Percentiles rank a stretch among this genome's conserved stretches.
Evolutionary conservation across 768 basidiomycete species (phyloP).

Genomic region (Suillus weaverae): DNA sequence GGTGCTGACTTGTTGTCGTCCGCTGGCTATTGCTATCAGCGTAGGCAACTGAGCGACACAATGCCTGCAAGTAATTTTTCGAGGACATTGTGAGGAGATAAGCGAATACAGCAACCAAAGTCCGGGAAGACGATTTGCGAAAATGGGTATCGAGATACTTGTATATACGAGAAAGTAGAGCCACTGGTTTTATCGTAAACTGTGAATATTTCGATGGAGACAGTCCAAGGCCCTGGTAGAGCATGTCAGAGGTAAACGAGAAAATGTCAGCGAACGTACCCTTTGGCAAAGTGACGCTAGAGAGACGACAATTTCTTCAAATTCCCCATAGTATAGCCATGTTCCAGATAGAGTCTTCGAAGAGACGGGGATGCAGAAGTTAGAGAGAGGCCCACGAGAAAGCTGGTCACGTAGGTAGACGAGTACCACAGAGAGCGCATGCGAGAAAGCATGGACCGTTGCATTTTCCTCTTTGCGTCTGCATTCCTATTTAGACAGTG

Average conservation of each 20-base stretch:
- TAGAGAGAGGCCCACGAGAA: conserved; percentile 39
- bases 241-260: not conserved
- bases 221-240: conserved; percentile 28
- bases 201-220: conserved; percentile 41
- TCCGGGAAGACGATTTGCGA: conserved; percentile 48
- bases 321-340: conserved; percentile 51
- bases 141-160: conserved; percentile 52
- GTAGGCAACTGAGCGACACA: conserved; percentile 64
- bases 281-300: conserved; percentile 59
- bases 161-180: conserved; percentile 64
- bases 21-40: conserved; percentile 29
- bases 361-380: not conserved
- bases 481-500: conserved; percentile 3
- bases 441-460: conserved; percentile 65
- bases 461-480: conserved; percentile 51
- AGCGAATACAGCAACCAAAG: conserved; percentile 57
- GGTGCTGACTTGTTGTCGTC: conserved; percentile 17
- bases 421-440: conserved; percentile 59
- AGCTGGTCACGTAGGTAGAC: conserved; percentile 50
- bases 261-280: conserved; percentile 39
- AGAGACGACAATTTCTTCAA: conserved; percentile 50
- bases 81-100: conserved; percentile 68
- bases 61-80: conserved; percentile 55
- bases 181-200: conserved; percentile 45
- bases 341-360: conserved; percentile 36